phyloP scores from a whole-genome alignment of 1,284 basidiomycete genomes.

The Melampsora larici-populina region DNA sequence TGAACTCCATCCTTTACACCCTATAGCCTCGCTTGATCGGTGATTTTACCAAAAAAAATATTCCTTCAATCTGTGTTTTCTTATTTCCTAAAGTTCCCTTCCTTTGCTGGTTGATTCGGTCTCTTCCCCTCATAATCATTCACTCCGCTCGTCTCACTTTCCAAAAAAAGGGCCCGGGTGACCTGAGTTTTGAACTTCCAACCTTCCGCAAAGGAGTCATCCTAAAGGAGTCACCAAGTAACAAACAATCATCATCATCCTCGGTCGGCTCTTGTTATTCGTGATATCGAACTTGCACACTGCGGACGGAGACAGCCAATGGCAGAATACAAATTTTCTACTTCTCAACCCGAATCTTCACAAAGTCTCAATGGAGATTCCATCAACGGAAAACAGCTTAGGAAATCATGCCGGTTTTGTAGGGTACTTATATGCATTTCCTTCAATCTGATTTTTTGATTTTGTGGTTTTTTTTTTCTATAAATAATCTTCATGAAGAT shows the following conservation, averaged over 20 bases:
- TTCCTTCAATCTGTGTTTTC: background rate
- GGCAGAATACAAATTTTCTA: constrained; percentile 4
- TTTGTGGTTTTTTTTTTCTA: background rate
- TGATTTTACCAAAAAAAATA: constrained; percentile 1
- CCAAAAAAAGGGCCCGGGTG: background rate
- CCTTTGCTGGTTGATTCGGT: constrained; percentile 3
- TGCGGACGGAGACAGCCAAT: background rate
- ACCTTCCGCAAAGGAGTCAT: constrained; percentile 5
- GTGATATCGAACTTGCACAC: background rate
- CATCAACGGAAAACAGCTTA: constrained; percentile 29
- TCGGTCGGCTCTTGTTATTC: background rate
- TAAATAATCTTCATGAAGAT: constrained; percentile 1
- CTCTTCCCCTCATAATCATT: background rate
- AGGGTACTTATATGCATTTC: constrained; percentile 22
- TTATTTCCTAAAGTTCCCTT: background rate
- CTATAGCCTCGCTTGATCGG: constrained; percentile 4
- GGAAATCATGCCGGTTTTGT: constrained; percentile 44
- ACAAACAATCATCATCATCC: background rate
- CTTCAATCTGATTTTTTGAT: background rate
- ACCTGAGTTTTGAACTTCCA: constrained; percentile 4
- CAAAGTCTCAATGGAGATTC: constrained; percentile 11
- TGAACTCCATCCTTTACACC: background rate
- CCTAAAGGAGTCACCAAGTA: constrained; percentile 3
- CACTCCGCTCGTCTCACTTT: constrained; percentile 5
- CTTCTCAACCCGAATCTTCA: background rate